A percentile compares a stretch with the other conserved stretches of the same genome.
These are phyloP conservation scores for Saccharomycopsis synnaedendra DNA, from an alignment of 805 yeast species.

Conservation along the genomic window DNA sequence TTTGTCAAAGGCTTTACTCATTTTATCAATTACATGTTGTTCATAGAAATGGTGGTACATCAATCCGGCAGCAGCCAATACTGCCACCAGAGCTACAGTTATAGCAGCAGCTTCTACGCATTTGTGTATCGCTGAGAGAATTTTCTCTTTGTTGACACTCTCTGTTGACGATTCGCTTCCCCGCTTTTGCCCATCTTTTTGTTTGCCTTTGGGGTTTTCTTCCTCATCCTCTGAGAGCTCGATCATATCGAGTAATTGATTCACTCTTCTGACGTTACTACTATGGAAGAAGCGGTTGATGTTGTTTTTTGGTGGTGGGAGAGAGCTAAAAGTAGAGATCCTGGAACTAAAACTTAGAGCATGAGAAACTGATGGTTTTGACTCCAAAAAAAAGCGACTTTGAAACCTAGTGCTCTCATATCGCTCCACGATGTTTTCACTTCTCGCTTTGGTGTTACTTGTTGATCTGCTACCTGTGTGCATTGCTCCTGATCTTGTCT, in stretches of 20 bases:
- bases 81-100: constrained; percentile 55
- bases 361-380: too few species aligned
- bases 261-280: too few species aligned
- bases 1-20: constrained; percentile 51
- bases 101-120: constrained; percentile 60
- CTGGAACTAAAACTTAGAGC: too few species aligned
- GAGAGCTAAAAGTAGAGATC: too few species aligned
- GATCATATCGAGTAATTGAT: not conserved
- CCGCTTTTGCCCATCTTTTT: not conserved
- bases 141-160: not conserved
- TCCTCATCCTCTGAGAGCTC: not conserved
- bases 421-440: too few species aligned
- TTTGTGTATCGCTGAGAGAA: constrained; percentile 21
- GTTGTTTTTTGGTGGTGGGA: not conserved
- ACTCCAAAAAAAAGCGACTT: too few species aligned
- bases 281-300: not conserved
- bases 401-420: too few species aligned
- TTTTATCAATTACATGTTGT: constrained; percentile 48
- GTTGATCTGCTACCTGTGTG: too few species aligned
- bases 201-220: not conserved
- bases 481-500: too few species aligned
- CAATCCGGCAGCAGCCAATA: constrained; percentile 64
- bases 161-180: not conserved
- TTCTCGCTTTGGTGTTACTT: too few species aligned
- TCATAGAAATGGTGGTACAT: constrained; percentile 55